Evolutionary conservation across 768 basidiomycete species (phyloP).

Genomic region (Asterophora lycoperdoides): DNA sequence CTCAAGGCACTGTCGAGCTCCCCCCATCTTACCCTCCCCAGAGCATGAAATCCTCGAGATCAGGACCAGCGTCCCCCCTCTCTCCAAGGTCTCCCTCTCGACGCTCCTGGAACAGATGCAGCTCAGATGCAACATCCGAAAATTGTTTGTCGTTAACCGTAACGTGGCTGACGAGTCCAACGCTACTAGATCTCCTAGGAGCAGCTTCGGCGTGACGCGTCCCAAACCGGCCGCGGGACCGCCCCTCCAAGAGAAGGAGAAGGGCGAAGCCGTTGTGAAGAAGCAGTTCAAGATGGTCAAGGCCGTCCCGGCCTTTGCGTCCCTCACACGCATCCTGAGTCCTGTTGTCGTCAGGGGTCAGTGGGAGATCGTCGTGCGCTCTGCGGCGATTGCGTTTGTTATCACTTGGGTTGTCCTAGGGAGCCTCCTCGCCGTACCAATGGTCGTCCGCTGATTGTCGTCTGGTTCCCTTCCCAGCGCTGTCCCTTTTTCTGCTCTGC

Average conservation of each 20-base stretch:
- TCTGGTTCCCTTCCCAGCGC: not conserved
- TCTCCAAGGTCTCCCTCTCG: conserved; percentile 20
- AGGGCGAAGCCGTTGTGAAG: conserved; percentile 24
- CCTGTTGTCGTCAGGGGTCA: conserved; percentile 74
- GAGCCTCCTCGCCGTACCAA: conserved; percentile 31
- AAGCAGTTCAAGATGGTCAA: conserved; percentile 43
- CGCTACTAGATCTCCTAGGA: conserved; percentile 11
- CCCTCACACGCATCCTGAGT: conserved; percentile 65
- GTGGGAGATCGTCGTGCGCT: conserved; percentile 78
- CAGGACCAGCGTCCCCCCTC: conserved; percentile 20
- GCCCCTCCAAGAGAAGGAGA: conserved; percentile 12
- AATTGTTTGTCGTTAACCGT: conserved; percentile 26
- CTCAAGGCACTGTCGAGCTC: conserved; percentile 5
- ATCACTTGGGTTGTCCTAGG: conserved; percentile 39
- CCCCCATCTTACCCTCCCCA: conserved; percentile 2
- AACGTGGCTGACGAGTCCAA: conserved; percentile 3
- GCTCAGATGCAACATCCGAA: conserved; percentile 36
- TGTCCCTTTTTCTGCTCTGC: not conserved
- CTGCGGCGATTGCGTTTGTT: conserved; percentile 44
- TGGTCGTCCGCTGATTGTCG: not conserved
- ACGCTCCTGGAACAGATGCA: conserved; percentile 40
- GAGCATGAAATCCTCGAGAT: conserved; percentile 14
- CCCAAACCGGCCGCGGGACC: conserved; percentile 4
- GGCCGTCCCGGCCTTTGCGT: conserved; percentile 69
- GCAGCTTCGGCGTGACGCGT: conserved; percentile 15